Conservation (phyloP, 805 yeast species). For the Candida sakaeoensis region DNA sequence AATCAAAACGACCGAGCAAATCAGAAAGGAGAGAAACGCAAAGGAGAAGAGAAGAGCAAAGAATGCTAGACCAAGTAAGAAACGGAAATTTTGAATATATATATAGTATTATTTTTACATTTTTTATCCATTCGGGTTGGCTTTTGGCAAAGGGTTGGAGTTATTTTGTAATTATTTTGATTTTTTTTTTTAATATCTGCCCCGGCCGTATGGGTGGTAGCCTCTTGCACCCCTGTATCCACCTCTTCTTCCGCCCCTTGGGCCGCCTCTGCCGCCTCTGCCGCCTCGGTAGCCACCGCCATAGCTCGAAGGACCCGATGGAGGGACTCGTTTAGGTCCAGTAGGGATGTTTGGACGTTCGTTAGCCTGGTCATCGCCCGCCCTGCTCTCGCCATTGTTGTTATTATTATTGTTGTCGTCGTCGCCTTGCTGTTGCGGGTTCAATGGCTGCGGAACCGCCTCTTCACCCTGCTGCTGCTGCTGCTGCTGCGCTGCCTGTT, state of each 20-base stretch:
- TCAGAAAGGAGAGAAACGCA: conserved; percentile 68
- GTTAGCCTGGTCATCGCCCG: conserved; percentile 10
- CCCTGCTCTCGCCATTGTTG: no score
- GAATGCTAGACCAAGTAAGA: conserved; percentile 70
- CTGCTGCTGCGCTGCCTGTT: conserved; percentile 33
- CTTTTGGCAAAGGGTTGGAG: not conserved
- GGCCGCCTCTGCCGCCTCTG: conserved; percentile 24
- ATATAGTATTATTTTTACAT: no score
- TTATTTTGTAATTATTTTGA: no score
- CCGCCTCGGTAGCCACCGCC: conserved; percentile 22
- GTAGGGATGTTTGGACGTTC: conserved; percentile 40
- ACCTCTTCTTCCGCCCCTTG: conserved; percentile 32
- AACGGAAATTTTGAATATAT: conserved; percentile 13
- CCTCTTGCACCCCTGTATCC: conserved; percentile 31
- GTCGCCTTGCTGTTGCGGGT: conserved; percentile 38
- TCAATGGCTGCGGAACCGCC: conserved; percentile 39
- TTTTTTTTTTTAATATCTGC: conserved; percentile 16
- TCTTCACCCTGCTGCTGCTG: conserved; percentile 21
- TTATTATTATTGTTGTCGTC: no score
- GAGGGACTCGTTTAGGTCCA: conserved; percentile 48
- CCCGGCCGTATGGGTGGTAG: conserved; percentile 44
- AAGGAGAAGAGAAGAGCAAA: conserved; percentile 76
- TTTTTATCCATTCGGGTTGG: conserved; percentile 6
- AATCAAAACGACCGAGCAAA: conserved; percentile 64
- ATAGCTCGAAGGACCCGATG: conserved; percentile 26